Evolutionary conservation across 108 stramenopile species (phyloP).

Genomic region (Licmophora abbreviata): DNA sequence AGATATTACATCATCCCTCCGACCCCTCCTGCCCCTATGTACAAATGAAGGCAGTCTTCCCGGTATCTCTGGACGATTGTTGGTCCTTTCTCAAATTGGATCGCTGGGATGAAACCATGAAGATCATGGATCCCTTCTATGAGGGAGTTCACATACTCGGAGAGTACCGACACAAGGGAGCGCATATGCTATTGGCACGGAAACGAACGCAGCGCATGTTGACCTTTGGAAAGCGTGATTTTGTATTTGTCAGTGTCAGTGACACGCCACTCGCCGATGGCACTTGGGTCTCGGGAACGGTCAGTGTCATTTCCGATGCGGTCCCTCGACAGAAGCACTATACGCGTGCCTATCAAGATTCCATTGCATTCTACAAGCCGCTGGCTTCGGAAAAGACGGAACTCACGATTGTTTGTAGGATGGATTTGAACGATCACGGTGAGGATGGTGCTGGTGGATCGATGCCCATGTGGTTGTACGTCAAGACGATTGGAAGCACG

Average conservation of each 20-base stretch:
- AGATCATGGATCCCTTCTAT: conserved; percentile 70
- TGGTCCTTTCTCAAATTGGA: conserved; percentile 45
- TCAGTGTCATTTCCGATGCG: conserved; percentile 31
- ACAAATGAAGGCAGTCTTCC: conserved; percentile 46
- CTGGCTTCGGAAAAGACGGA: conserved; percentile 18
- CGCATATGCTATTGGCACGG: conserved; percentile 44
- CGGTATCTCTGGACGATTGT: conserved; percentile 29
- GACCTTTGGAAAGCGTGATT: conserved; percentile 59
- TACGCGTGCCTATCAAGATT: conserved; percentile 59
- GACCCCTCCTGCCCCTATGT: conserved; percentile 66
- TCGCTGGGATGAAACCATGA: conserved; percentile 52
- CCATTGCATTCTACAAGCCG: conserved; percentile 60
- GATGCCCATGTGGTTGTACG: conserved; percentile 66
- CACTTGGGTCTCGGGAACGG: conserved; percentile 51
- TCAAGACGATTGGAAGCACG: conserved; percentile 55
- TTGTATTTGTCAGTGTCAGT: conserved; percentile 49
- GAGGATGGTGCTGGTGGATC: conserved; percentile 44
- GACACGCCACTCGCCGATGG: conserved; percentile 39
- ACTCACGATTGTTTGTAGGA: conserved; percentile 58
- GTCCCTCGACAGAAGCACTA: conserved; percentile 30
- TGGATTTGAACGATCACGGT: conserved; percentile 55
- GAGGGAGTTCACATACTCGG: conserved; percentile 35
- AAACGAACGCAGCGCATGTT: conserved; percentile 48
- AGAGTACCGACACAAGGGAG: conserved; percentile 20
- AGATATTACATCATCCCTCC: conserved; percentile 37